Evolutionary conservation across 2,329 filamentous ascomycete genomes (phyloP).

Genomic region (Nannizzia gypsea): DNA sequence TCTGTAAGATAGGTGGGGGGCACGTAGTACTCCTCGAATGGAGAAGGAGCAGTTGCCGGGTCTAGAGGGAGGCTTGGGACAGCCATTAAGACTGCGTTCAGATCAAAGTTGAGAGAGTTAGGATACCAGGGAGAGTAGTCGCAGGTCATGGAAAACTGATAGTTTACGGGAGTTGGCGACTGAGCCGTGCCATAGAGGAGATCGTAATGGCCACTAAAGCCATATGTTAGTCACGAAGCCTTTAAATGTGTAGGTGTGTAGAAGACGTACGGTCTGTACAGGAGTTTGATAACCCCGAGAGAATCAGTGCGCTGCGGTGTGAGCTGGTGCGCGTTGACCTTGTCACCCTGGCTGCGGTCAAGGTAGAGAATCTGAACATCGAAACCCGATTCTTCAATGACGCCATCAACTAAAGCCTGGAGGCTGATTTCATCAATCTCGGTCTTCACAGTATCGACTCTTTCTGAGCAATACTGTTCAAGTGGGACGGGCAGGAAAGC

Average conservation of each 20-base stretch:
- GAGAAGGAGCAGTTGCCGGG: constrained; percentile 24
- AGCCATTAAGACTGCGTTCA: constrained; percentile 31
- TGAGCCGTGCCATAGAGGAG: constrained; percentile 63
- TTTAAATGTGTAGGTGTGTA: not conserved
- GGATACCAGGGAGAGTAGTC: constrained; percentile 29
- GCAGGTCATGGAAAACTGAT: constrained; percentile 31
- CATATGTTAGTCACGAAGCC: no score
- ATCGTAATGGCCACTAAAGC: constrained; percentile 76
- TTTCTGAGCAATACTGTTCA: constrained; percentile 55
- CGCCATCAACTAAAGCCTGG: constrained; percentile 60
- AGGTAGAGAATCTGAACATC: constrained; percentile 83
- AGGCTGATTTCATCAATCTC: constrained; percentile 91
- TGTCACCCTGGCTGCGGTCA: constrained; percentile 66
- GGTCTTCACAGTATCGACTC: constrained; percentile 60
- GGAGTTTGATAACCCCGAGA: constrained; percentile 55
- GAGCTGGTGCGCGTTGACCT: constrained; percentile 48
- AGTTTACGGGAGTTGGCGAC: constrained; percentile 28
- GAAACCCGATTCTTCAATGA: constrained; percentile 68
- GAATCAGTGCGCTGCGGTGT: constrained; percentile 18
- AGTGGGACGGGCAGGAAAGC: constrained; percentile 58
- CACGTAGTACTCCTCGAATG: constrained; percentile 20
- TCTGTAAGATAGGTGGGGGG: constrained; percentile 22
- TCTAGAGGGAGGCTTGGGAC: constrained; percentile 32
- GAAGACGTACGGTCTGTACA: constrained; percentile 51
- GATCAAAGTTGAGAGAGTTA: constrained; percentile 28